Evolutionary conservation across 2,329 filamentous ascomycete species (phyloP).

Genomic region (Sclerotinia sclerotiorum): DNA sequence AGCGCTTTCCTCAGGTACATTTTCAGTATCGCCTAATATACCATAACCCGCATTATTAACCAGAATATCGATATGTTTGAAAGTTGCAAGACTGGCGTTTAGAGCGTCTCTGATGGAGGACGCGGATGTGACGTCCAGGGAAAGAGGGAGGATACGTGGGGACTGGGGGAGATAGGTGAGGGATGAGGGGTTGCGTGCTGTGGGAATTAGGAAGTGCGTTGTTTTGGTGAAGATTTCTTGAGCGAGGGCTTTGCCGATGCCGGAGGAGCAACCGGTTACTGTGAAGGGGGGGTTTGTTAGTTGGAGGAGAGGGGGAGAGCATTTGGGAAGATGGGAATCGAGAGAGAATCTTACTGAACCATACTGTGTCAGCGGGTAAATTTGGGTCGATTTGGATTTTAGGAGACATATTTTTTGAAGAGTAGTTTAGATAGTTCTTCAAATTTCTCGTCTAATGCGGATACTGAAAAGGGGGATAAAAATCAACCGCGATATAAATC

Average conservation of each 20-base stretch:
- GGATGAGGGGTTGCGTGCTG: conserved; percentile 46
- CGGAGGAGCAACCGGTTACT: conserved; percentile 50
- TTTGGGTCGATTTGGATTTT: not conserved
- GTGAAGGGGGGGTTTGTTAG: not conserved
- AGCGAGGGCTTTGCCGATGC: conserved; percentile 45
- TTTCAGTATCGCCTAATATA: conserved; percentile 52
- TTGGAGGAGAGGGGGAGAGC: too few relatives aligned
- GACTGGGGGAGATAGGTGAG: conserved; percentile 44
- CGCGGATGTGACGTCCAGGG: conserved; percentile 50
- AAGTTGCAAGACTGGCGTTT: conserved; percentile 45
- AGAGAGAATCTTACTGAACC: conserved; percentile 7
- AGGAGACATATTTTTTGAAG: not conserved
- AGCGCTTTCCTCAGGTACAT: conserved; percentile 35
- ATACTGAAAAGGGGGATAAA: not conserved
- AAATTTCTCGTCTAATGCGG: not conserved
- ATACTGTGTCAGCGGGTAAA: conserved; percentile 13
- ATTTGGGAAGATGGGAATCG: not conserved
- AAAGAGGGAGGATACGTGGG: conserved; percentile 42
- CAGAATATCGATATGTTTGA: conserved; percentile 53
- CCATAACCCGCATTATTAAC: conserved; percentile 52
- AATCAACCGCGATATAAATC: not conserved
- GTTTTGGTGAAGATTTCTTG: conserved; percentile 41
- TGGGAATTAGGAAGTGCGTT: conserved; percentile 47
- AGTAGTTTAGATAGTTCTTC: not conserved
- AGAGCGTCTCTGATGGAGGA: conserved; percentile 40